phyloP scores from a whole-genome alignment of 352 stramenopile genomes.

The Pythium folliculosum region DNA sequence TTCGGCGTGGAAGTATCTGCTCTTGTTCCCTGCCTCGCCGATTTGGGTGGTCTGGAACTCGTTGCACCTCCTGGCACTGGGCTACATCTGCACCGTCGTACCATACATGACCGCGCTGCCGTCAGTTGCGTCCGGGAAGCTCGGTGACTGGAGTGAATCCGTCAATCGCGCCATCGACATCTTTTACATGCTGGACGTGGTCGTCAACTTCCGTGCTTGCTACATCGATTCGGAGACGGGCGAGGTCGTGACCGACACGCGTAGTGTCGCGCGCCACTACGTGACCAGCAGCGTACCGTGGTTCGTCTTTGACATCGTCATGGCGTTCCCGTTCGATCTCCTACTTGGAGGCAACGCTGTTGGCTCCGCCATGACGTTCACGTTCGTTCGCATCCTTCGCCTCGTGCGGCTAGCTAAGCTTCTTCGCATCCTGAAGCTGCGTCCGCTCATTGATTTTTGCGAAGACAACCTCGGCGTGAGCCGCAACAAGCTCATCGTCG shows the following conservation, averaged over 20 bases:
- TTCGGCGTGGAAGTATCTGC: slow-evolving; percentile 5
- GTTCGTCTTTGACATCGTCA: slow-evolving; percentile 26
- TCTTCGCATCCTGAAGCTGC: slow-evolving; percentile 24
- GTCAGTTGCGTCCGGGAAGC: neutral
- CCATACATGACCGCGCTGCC: slow-evolving; percentile 28
- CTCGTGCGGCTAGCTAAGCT: slow-evolving; percentile 26
- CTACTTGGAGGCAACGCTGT: neutral
- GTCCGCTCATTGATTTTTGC: slow-evolving; percentile 28
- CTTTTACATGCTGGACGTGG: slow-evolving; percentile 28
- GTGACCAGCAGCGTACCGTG: slow-evolving; percentile 18
- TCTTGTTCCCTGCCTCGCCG: slow-evolving; percentile 18
- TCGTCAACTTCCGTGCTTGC: slow-evolving; percentile 28
- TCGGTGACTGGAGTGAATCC: slow-evolving; percentile 10
- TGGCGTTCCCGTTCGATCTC: slow-evolving; percentile 29
- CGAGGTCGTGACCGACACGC: slow-evolving; percentile 12
- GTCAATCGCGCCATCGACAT: slow-evolving; percentile 23
- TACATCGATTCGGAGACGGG: slow-evolving; percentile 25
- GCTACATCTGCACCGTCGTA: slow-evolving; percentile 28
- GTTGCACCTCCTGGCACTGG: slow-evolving; percentile 21
- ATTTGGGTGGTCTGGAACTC: slow-evolving; percentile 29
- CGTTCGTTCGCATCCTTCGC: slow-evolving; percentile 25
- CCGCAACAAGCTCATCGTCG: slow-evolving; percentile 32
- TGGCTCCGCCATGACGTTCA: slow-evolving; percentile 18
- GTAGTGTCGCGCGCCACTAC: slow-evolving; percentile 20
- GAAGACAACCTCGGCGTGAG: slow-evolving; percentile 31